Conservation (phyloP, 23 red algal species). For the Agarophyton chilense region DNA sequence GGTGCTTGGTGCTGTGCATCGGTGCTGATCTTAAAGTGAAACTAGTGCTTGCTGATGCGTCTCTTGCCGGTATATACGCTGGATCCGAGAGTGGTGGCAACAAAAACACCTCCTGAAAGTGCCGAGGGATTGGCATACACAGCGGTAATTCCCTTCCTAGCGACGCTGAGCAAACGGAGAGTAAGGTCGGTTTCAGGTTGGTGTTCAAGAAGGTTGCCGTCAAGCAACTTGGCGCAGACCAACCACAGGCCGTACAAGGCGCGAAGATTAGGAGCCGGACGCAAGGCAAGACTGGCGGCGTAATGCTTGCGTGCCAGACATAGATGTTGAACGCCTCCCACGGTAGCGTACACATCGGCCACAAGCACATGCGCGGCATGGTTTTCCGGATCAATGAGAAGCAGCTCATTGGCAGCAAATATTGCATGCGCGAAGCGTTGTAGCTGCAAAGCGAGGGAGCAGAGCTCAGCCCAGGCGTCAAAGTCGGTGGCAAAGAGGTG, state of each 20-base stretch:
- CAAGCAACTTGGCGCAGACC: constrained; percentile 13
- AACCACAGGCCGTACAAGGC: constrained; percentile 68
- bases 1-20: too few relatives aligned
- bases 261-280: constrained; percentile 20
- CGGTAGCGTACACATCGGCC: constrained; percentile 56
- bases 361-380: constrained; percentile 34
- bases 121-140: constrained; percentile 2
- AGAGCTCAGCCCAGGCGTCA: constrained; percentile 57
- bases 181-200: background rate
- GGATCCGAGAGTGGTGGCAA: constrained; percentile 4
- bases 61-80: constrained; percentile 13
- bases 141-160: constrained; percentile 24
- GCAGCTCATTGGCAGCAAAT: constrained; percentile 65
- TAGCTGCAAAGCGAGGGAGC: constrained; percentile 26
- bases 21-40: too few relatives aligned
- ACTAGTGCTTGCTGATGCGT: background rate
- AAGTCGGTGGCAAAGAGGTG: constrained; percentile 16
- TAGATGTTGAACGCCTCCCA: constrained; percentile 3
- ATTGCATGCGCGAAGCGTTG: constrained; percentile 51
- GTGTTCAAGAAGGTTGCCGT: constrained; percentile 16
- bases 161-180: background rate
- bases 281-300: constrained; percentile 12
- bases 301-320: constrained; percentile 56
- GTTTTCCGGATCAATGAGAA: constrained; percentile 14
- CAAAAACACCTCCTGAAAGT: constrained; percentile 3